Conservation (phyloP, 495 filamentous ascomycete species). For the Aspergillus leporis region DNA sequence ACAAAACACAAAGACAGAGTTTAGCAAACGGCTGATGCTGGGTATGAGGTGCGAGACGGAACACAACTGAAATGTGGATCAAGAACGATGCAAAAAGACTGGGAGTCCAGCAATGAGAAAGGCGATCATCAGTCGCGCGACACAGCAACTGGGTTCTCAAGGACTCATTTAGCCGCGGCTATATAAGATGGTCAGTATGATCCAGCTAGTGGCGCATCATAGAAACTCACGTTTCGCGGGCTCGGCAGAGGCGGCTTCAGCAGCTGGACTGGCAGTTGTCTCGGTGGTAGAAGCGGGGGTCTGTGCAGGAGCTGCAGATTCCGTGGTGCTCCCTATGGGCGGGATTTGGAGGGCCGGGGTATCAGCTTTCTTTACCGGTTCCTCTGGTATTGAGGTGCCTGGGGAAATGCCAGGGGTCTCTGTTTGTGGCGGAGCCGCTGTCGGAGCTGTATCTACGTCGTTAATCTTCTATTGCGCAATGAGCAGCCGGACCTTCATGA, state of each 20-base stretch:
- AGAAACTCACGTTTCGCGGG: conserved; percentile 14
- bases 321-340: conserved; percentile 7
- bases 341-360: conserved; percentile 8
- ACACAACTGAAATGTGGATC: conserved; percentile 4
- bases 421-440: not conserved
- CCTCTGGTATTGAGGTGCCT: not conserved
- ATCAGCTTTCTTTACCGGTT: not conserved
- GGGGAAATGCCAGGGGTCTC: not conserved
- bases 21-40: conserved; percentile 14
- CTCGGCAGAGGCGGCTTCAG: conserved; percentile 15
- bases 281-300: conserved; percentile 10
- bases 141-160: not conserved
- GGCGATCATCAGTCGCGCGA: not conserved
- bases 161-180: conserved; percentile 15
- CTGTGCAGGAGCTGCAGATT: conserved; percentile 18
- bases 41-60: conserved; percentile 22
- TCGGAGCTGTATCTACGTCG: not conserved
- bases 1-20: conserved; percentile 1
- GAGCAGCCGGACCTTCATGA: not conserved
- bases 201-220: not conserved
- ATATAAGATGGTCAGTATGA: conserved; percentile 1
- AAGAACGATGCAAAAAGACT: conserved; percentile 5
- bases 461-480: not conserved
- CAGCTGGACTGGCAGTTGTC: conserved; percentile 1
- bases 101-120: not conserved